A percentile compares a stretch with the other conserved stretches of the same genome.
Evolutionary conservation across 2,329 filamentous ascomycete genomes (phyloP).

Genomic region (Alternaria triticimaculans): DNA sequence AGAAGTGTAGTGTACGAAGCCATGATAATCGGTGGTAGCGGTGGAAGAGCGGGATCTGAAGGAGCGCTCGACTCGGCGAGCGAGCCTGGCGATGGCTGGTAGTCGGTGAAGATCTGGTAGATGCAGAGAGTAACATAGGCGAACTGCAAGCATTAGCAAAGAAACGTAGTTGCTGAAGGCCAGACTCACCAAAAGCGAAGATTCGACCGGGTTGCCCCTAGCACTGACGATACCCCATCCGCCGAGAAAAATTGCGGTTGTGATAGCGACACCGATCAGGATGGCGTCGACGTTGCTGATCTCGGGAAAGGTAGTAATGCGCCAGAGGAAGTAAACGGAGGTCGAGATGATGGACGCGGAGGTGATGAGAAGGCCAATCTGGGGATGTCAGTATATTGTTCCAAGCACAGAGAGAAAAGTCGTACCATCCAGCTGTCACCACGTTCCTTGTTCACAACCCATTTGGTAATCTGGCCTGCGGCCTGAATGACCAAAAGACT

Average conservation of each 20-base stretch:
- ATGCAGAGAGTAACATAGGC: conserved; percentile 98
- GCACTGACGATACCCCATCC: conserved; percentile 94
- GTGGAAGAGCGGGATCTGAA: conserved; percentile 85
- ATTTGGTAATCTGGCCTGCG: conserved; percentile 90
- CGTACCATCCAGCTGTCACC: conserved; percentile 96
- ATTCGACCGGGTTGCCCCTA: conserved; percentile 92
- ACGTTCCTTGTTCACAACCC: conserved; percentile 89
- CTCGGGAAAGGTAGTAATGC: conserved; percentile 90
- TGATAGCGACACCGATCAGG: conserved; percentile 90
- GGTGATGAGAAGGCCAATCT: conserved; percentile 87
- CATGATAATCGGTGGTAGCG: conserved; percentile 97
- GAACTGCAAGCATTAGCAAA: conserved; percentile 60
- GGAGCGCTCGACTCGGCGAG: conserved; percentile 61
- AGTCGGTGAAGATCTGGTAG: conserved; percentile 99
- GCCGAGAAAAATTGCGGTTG: conserved; percentile 89
- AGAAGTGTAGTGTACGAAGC: conserved; percentile 93
- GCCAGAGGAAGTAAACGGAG: conserved; percentile 94
- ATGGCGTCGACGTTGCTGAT: conserved; percentile 92
- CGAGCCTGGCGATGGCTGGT: conserved; percentile 74
- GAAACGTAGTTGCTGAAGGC: neutral
- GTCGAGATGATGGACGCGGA: conserved; percentile 92
- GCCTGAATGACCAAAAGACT: conserved; percentile 95
- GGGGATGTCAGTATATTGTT: conserved; percentile 43
- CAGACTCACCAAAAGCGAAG: conserved; percentile 71
- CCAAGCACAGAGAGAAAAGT: conserved; percentile 18